A percentile compares a stretch with the other conserved stretches of the same genome.
These are phyloP conservation scores for Cystobasidium sp. DNA, from an alignment of 1,284 basidiomycete species.

Conservation along the genomic window DNA sequence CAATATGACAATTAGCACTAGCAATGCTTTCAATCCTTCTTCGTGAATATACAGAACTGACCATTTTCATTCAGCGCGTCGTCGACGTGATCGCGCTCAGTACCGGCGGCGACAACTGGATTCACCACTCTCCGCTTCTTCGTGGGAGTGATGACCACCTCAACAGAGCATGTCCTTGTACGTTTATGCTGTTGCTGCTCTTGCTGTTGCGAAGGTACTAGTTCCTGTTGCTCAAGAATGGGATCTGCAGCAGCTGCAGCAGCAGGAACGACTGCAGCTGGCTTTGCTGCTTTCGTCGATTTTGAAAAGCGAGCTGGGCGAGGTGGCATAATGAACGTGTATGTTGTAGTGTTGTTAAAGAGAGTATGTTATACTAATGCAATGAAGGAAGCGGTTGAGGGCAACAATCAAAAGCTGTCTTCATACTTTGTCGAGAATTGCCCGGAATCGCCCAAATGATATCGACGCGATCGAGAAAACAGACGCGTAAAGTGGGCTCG, in stretches of 20 bases:
- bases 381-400: too few relatives aligned
- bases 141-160: slow-evolving; percentile 30
- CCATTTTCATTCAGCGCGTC: neutral
- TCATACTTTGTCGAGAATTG: neutral
- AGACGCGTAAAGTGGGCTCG: slow-evolving; percentile 35
- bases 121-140: slow-evolving; percentile 22
- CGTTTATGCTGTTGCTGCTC: neutral
- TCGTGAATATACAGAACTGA: neutral
- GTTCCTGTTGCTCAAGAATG: slow-evolving; percentile 6
- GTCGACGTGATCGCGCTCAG: slow-evolving; percentile 20
- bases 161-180: slow-evolving; percentile 6
- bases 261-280: neutral
- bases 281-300: slow-evolving; percentile 43
- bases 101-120: neutral
- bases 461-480: slow-evolving; percentile 31
- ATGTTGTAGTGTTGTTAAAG: too few relatives aligned
- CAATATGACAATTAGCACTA: neutral
- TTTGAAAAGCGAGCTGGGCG: slow-evolving; percentile 32
- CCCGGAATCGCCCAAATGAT: neutral
- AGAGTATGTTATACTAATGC: too few relatives aligned
- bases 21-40: neutral
- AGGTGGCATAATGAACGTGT: neutral
- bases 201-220: slow-evolving; percentile 3
- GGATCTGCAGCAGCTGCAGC: slow-evolving; percentile 5
- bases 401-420: too few relatives aligned